Evolutionary conservation across 371 early-diverging fungal species (phyloP), one percentile per base, ranked within the genome.

Genomic region (Mortierella sp.): DNA sequence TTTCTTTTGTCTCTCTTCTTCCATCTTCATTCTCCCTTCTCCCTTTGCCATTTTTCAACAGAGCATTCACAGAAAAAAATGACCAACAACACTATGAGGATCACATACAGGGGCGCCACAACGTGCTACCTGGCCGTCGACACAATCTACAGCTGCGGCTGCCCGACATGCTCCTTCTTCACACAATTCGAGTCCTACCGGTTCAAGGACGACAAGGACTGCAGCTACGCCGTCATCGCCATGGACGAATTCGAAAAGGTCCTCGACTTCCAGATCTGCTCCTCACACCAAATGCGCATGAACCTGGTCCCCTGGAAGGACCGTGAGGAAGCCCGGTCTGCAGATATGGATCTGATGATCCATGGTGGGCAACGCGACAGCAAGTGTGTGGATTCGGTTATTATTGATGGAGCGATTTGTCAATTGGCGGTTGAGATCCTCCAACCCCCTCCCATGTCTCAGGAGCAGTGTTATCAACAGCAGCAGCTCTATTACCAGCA

Each of bases 81-180:
- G 60, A 14, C 60, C 12, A 29, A 60, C 60, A 60, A 60, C 60
- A 60, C 60, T 16, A 60, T 60, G 60, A 60, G 60, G 16, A 60
- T 60, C 60, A 29, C 60, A 27, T 60, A 60, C 4, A 60, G n/a
- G 32, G 60, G 60, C 4, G 60, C 56, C 11, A 56, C 60, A 27
- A 60, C 29, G 4, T 60, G 60, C 60, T 60, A 29, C 60, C 60
- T 60, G 4, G 60, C 60, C 14, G 27, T 60, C 32, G 29, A 60
- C 60, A 60, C 60, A 11, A 60, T 29, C 29, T 5, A 27, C 60
- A 60, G n/a, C 29, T 60, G 60, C 32, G 14, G 14, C 32, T 60
- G 60, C 32, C 60, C 14, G 4, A 60, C 60, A 4, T 60, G 60
- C 14, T 27, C 60, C 60, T 60, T 60, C 60, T 60, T 60, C 32